Conservation (phyloP, 768 basidiomycete genomes). For the Coprinopsis sp. region DNA sequence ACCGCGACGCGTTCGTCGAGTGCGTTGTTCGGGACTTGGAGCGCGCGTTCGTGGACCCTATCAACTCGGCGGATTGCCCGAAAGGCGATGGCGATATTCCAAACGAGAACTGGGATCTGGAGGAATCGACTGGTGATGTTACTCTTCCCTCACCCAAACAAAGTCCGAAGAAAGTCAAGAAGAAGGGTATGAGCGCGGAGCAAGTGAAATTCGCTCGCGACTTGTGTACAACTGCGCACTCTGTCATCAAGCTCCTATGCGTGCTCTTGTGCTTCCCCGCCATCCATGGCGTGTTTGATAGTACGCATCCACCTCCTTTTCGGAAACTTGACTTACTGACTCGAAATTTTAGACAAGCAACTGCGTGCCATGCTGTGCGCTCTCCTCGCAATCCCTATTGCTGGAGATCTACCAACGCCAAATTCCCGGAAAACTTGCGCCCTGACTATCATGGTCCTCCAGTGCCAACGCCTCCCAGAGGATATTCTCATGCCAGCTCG, state of each 20-base stretch:
- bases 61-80: conserved; percentile 13
- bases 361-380: conserved; percentile 56
- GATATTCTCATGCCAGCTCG: conserved; percentile 56
- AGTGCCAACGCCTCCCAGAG: conserved; percentile 63
- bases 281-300: conserved; percentile 54
- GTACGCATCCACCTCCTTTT: conserved; percentile 32
- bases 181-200: conserved; percentile 68
- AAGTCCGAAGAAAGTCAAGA: conserved; percentile 52
- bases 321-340: conserved; percentile 9
- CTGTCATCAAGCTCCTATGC: conserved; percentile 62
- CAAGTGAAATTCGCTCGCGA: conserved; percentile 79
- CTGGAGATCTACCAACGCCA: conserved; percentile 66
- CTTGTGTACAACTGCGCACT: conserved; percentile 67
- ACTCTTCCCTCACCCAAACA: conserved; percentile 63
- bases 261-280: conserved; percentile 58
- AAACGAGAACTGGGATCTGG: conserved; percentile 22
- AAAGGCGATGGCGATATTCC: conserved; percentile 17
- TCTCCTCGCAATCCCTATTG: conserved; percentile 68
- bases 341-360: conserved; percentile 43
- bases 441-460: conserved; percentile 69
- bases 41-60: conserved; percentile 60
- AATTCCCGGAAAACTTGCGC: conserved; percentile 86
- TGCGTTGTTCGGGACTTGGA: conserved; percentile 67
- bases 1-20: conserved; percentile 45
- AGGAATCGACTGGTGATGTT: conserved; percentile 24